phyloP scores from a whole-genome alignment of 1,284 basidiomycete species.

The Ceratobasidium sp. region DNA sequence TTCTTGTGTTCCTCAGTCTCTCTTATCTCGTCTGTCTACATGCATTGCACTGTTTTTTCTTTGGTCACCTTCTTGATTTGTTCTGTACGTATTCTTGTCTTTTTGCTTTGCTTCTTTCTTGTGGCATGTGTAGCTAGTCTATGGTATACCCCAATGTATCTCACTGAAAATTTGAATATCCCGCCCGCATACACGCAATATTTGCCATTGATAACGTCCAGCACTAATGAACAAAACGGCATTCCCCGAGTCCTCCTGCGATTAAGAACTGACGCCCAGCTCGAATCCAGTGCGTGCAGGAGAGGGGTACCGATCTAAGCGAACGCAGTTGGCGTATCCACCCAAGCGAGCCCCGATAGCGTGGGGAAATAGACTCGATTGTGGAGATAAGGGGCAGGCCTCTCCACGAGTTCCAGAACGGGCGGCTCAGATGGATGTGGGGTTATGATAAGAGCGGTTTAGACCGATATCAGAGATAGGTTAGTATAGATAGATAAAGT shows the following conservation, averaged over 20 bases:
- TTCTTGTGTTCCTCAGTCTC: no score
- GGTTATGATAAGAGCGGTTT: background rate
- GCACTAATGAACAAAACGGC: no score
- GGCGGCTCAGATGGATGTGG: no score
- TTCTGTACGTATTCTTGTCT: background rate
- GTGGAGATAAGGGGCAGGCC: constrained; percentile 13
- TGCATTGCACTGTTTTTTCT: background rate
- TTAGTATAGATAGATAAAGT: no score
- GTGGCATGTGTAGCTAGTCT: constrained; percentile 14
- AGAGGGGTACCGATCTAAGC: background rate
- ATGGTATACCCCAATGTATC: constrained; percentile 42
- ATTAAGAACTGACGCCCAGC: no score
- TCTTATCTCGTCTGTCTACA: background rate
- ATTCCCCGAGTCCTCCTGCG: no score
- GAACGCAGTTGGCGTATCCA: background rate
- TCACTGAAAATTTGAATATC: background rate
- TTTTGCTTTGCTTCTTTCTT: background rate
- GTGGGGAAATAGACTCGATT: constrained; percentile 20
- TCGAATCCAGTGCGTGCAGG: no score
- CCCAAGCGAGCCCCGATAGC: background rate
- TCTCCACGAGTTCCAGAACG: no score
- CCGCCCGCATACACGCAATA: background rate
- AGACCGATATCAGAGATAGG: no score
- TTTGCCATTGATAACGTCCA: no score
- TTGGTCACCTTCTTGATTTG: background rate